phyloP scores from a whole-genome alignment of 2,329 filamentous ascomycete species.

The Aspergillus sp. region DNA sequence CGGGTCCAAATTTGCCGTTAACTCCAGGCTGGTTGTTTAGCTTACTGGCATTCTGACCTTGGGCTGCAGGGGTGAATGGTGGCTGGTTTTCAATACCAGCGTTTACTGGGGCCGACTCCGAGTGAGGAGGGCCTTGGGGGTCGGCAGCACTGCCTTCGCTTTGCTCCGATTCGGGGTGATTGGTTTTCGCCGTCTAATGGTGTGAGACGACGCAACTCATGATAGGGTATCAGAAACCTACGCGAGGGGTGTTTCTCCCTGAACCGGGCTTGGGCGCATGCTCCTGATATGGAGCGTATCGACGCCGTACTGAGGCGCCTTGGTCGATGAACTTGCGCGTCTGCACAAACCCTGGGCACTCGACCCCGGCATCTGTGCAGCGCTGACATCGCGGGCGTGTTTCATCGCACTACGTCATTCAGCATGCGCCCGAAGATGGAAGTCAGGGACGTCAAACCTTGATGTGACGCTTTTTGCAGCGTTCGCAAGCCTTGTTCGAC shows the following conservation, averaged over 20 bases:
- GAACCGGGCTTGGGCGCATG: constrained; percentile 4
- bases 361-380: constrained; percentile 36
- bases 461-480: constrained; percentile 41
- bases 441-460: constrained; percentile 27
- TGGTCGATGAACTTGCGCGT: constrained; percentile 47
- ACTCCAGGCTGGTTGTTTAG: not conserved
- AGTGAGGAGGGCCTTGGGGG: not conserved
- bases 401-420: constrained; percentile 38
- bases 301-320: constrained; percentile 40
- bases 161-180: not conserved
- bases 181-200: not conserved
- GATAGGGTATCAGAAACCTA: not conserved
- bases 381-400: constrained; percentile 39
- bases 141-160: not conserved
- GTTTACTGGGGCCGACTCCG: not conserved
- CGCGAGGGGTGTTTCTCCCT: constrained; percentile 8
- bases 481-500: constrained; percentile 41
- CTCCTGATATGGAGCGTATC: constrained; percentile 41
- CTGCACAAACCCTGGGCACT: constrained; percentile 45
- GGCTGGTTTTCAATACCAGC: not conserved
- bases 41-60: not conserved
- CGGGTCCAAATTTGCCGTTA: not conserved
- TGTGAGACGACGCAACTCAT: not conserved
- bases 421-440: not conserved
- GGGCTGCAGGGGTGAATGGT: not conserved